Base-by-base conservation (phyloP, 257 asterid genomes). In the Solanum chiquidenum region DNA sequence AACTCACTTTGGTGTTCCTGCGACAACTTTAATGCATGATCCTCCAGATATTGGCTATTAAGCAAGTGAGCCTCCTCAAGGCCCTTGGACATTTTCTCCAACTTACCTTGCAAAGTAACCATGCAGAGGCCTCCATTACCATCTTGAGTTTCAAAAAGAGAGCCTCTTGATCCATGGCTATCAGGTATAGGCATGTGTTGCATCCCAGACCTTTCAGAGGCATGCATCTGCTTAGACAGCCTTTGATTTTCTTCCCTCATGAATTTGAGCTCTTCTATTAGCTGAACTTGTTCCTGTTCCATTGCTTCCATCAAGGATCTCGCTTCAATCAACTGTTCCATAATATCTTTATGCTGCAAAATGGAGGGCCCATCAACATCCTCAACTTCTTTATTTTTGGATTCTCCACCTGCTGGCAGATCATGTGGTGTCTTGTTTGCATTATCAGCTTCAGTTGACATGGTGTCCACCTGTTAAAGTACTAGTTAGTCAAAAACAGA, bases 241-340 rank as follows among this genome's bases (percentile, higher is more conserved):
- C 88, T 88, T 84, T 83, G 87, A 88, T 95, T 95, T 87, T 92
- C 93, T 12, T 89, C 89, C 89, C 84, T 88, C 77, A 87, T 52
- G 83, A 87, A 86, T 77, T 94, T 92, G 33, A 92, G 91, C 90
- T 93, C 93, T 87, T 88, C 91, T 82, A 91, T 88, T 74, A 93
- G 92, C 85, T 90, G 87, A 82, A 90, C 87, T 89, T 94, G 95
- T 88, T 93, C 88, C 83, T 87, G 52, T 86, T 93, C 92, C 96
- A 93, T 89, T 88, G 89, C 90, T 90, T 91, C 92, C 52, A 91
- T 90, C 89, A 90, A 88, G 86, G 88, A 72, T 87, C 88, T 92
- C 76, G 95, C 91, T 87, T 94, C 90, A 89, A 84, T 87, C 90
- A 94, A 91, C 88, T 93, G 94, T 85, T 90, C 90, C 87, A 92